Evolutionary conservation across 2,329 filamentous ascomycete species (phyloP).

Genomic region (Fusarium duplospermum): DNA sequence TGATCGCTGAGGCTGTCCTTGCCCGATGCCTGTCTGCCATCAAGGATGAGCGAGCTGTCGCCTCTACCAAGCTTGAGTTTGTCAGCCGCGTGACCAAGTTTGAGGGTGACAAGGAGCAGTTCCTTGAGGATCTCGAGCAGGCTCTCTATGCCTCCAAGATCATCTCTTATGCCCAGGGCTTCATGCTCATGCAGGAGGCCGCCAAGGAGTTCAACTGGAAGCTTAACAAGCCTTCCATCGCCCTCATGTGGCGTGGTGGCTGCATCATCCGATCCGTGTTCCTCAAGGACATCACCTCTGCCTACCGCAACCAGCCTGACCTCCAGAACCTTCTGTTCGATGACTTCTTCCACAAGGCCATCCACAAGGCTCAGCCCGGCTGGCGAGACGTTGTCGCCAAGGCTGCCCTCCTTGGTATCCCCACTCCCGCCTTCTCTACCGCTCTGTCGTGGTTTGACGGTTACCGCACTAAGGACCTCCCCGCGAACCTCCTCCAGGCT

Average conservation of each 20-base stretch:
- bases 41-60: conserved; percentile 91
- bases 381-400: conserved; percentile 94
- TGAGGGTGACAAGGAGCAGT: conserved; percentile 89
- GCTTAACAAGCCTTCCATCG: conserved; percentile 99
- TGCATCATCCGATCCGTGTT: conserved; percentile 99
- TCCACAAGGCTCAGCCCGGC: conserved; percentile 93
- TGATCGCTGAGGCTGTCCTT: conserved; percentile 98
- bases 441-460: conserved; percentile 99
- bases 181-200: conserved; percentile 99
- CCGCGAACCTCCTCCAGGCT: conserved; percentile 97
- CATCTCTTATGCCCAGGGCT: conserved; percentile 99
- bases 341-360: conserved; percentile 99
- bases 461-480: conserved; percentile 96
- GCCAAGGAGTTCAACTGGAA: conserved; percentile 98
- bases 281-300: conserved; percentile 98
- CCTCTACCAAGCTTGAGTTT: conserved; percentile 79
- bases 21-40: conserved; percentile 92
- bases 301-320: conserved; percentile 93
- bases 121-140: conserved; percentile 98
- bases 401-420: conserved; percentile 93
- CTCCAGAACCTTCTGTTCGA: conserved; percentile 99
- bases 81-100: conserved; percentile 82
- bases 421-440: conserved; percentile 95
- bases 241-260: conserved; percentile 99
- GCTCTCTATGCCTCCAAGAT: conserved; percentile 99